These are phyloP conservation scores for Claviceps humidiphila DNA, from an alignment of 2,329 filamentous ascomycete species.

Conservation along the genomic window DNA sequence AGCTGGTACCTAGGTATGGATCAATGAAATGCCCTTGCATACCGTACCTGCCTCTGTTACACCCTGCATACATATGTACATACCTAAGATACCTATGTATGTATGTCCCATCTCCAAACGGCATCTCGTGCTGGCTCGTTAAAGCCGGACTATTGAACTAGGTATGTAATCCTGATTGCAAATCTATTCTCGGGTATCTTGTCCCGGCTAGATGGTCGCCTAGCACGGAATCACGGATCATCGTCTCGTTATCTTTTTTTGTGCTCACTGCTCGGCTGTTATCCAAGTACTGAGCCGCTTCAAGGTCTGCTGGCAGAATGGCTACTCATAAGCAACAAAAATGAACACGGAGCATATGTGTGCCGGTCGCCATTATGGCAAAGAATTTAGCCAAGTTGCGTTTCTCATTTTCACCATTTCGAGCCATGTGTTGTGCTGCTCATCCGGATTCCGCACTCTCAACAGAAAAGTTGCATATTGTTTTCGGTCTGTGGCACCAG, in stretches of 20 bases:
- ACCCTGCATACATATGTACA: too few relatives aligned
- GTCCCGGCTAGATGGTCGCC: background rate
- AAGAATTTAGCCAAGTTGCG: background rate
- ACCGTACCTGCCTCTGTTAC: too few relatives aligned
- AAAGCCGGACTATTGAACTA: background rate
- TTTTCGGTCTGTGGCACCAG: background rate
- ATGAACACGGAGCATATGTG: too few relatives aligned
- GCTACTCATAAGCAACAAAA: background rate
- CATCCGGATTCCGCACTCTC: too few relatives aligned
- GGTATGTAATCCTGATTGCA: background rate
- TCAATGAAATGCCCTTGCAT: too few relatives aligned
- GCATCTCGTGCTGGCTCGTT: background rate
- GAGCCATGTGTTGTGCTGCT: too few relatives aligned
- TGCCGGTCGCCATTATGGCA: too few relatives aligned
- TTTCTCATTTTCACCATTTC: too few relatives aligned
- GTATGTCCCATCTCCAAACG: background rate
- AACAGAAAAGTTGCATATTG: background rate
- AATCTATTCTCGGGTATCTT: background rate
- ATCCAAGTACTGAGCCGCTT: background rate
- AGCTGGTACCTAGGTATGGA: background rate
- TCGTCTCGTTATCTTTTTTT: background rate
- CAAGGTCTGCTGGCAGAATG: background rate
- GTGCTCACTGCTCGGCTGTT: background rate
- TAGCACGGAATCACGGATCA: background rate
- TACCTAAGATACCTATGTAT: too few relatives aligned